These are phyloP conservation scores for Primulina huaijiensis DNA, from an alignment of 257 asterid genomes.

Conservation along the genomic window DNA sequence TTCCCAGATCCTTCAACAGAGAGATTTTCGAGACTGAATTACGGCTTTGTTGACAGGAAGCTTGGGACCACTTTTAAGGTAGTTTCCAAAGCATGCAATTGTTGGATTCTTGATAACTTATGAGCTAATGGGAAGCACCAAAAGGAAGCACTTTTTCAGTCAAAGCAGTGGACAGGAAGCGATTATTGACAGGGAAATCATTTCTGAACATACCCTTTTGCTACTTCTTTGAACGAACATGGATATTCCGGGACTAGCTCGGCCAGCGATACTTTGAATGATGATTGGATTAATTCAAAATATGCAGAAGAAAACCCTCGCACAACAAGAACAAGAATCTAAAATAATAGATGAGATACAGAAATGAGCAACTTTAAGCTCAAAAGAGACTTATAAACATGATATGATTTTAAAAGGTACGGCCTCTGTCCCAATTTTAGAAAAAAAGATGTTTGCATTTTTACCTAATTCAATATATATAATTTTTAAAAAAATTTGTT, in stretches of 20 bases:
- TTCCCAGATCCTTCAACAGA: slow-evolving; percentile 61
- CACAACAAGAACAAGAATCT: neutral
- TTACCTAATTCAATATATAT: too few relatives aligned
- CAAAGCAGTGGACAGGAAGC: slow-evolving; percentile 21
- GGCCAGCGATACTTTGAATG: neutral
- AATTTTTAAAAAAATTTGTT: too few relatives aligned
- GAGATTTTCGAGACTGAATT: slow-evolving; percentile 21
- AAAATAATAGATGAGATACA: slow-evolving; percentile 8
- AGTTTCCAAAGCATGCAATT: slow-evolving; percentile 23
- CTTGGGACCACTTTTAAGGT: slow-evolving; percentile 16
- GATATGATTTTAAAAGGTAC: neutral
- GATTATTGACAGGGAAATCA: slow-evolving; percentile 35
- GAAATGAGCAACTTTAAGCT: neutral
- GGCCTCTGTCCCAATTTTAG: too few relatives aligned
- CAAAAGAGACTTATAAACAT: neutral
- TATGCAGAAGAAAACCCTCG: neutral
- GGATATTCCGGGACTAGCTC: slow-evolving; percentile 5
- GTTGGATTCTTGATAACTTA: slow-evolving; percentile 26
- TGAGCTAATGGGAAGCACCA: slow-evolving; percentile 27
- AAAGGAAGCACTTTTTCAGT: slow-evolving; percentile 17
- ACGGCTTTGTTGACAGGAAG: slow-evolving; percentile 30
- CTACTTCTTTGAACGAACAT: slow-evolving; percentile 39
- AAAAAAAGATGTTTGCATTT: too few relatives aligned
- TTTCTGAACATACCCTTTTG: slow-evolving; percentile 24
- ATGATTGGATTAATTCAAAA: neutral